Evolutionary conservation across 176 grass and related monocot genomes (phyloP).

Genomic region (Puccinellia tenuiflora): DNA sequence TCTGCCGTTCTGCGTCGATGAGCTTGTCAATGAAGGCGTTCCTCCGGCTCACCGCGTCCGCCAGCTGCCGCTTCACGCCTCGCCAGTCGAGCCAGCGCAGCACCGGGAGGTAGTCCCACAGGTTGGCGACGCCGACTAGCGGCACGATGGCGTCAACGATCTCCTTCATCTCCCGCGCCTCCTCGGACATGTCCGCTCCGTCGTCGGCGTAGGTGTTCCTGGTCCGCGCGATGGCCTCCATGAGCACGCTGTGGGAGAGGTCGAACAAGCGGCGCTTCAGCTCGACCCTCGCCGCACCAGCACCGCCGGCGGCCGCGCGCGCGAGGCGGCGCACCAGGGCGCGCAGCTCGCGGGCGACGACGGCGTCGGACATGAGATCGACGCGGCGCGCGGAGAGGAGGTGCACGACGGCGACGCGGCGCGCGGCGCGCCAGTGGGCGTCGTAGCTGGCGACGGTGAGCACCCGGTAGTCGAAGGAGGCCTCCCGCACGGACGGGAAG

Average conservation of each 20-base stretch:
- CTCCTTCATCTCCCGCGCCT: constrained; percentile 24
- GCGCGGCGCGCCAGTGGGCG: constrained; percentile 45
- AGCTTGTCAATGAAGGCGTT: constrained; percentile 29
- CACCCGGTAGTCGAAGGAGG: constrained; percentile 24
- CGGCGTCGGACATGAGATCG: neutral
- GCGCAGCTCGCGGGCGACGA: constrained; percentile 22
- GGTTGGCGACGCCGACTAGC: constrained; percentile 25
- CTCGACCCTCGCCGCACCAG: constrained; percentile 2
- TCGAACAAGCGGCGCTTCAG: constrained; percentile 55
- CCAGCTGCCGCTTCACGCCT: constrained; percentile 18
- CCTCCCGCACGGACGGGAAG: constrained; percentile 21
- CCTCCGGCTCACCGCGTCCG: neutral
- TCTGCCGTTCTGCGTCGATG: constrained; percentile 37
- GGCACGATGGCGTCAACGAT: constrained; percentile 22
- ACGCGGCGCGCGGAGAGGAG: constrained; percentile 49
- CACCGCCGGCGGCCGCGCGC: neutral
- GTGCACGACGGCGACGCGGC: constrained; percentile 45
- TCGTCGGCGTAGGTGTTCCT: constrained; percentile 19
- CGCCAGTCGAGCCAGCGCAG: constrained; percentile 37
- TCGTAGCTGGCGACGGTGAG: constrained; percentile 37
- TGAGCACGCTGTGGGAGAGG: constrained; percentile 40
- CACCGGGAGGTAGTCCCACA: constrained; percentile 50
- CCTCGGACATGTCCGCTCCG: constrained; percentile 34
- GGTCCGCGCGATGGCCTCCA: constrained; percentile 40
- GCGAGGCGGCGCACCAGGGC: constrained; percentile 33